phyloP scores from a whole-genome alignment of 352 stramenopile genomes.

The Globisporangium middletonii region DNA sequence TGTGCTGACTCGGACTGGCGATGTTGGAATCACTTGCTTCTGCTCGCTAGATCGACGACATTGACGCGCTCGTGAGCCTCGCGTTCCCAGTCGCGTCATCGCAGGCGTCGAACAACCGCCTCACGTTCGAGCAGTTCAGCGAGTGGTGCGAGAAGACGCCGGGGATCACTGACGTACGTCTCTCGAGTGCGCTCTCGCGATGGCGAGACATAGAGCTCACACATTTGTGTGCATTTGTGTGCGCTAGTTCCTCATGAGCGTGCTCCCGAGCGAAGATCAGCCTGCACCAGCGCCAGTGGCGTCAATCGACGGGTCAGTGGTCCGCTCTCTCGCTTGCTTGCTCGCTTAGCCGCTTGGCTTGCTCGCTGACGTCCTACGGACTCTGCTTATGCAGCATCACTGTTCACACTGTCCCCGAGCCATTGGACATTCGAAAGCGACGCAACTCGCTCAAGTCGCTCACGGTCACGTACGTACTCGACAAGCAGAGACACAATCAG shows the following conservation, averaged over 20 bases:
- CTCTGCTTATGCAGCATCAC: slow-evolving; percentile 1
- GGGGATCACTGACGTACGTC: slow-evolving; percentile 59
- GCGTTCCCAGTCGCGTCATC: slow-evolving; percentile 41
- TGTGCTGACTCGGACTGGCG: not conserved
- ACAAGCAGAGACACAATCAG: not conserved
- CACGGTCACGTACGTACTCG: slow-evolving; percentile 35
- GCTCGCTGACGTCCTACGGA: not conserved
- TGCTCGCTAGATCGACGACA: slow-evolving; percentile 38
- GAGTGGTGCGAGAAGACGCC: slow-evolving; percentile 81
- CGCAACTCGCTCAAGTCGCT: slow-evolving; percentile 49
- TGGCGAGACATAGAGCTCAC: not conserved
- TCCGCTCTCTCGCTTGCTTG: not conserved
- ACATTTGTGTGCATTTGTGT: not conserved
- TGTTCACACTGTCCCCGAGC: slow-evolving; percentile 2
- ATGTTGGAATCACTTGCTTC: not conserved
- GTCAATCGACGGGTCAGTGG: slow-evolving; percentile 27
- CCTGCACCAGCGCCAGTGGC: slow-evolving; percentile 16
- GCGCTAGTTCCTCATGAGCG: slow-evolving; percentile 69
- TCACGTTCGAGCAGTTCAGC: slow-evolving; percentile 87
- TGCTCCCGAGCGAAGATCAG: slow-evolving; percentile 60
- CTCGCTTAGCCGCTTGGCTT: too few species aligned
- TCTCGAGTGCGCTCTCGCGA: too few species aligned
- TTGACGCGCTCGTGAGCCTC: slow-evolving; percentile 82
- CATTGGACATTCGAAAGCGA: slow-evolving; percentile 20
- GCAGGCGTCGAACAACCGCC: slow-evolving; percentile 34